Percentiles rank a stretch among this genome's conserved stretches.
These are phyloP conservation scores for Fusarium hainanense DNA, from an alignment of 2,329 filamentous ascomycete genomes.

Conservation along the genomic window DNA sequence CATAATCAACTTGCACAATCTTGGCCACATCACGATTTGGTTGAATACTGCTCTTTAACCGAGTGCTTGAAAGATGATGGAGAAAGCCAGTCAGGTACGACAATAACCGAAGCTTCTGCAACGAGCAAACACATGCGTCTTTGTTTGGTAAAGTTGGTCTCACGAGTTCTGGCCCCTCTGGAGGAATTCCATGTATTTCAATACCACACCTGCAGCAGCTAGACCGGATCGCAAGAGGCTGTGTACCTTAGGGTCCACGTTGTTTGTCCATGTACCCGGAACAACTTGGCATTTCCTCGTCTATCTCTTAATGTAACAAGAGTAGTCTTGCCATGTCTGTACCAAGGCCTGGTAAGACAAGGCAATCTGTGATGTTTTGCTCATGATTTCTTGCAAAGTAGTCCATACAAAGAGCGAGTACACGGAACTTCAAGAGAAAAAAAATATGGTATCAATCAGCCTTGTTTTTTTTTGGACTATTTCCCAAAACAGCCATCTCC, in stretches of 20 bases:
- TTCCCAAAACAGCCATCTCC: slow-evolving; percentile 17
- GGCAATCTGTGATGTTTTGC: background rate
- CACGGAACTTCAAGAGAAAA: background rate
- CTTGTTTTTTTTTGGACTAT: background rate
- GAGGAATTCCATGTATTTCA: slow-evolving; percentile 26
- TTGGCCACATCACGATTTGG: background rate
- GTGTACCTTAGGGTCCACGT: background rate
- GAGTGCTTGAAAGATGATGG: background rate
- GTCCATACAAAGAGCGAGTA: background rate
- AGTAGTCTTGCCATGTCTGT: background rate
- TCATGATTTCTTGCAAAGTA: background rate
- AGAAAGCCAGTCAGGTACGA: background rate
- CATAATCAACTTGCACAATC: background rate
- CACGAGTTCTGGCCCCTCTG: slow-evolving; percentile 28
- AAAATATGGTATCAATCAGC: background rate
- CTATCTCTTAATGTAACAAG: background rate
- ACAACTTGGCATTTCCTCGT: background rate
- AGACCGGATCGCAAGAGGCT: background rate
- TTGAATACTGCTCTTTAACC: background rate
- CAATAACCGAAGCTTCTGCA: background rate
- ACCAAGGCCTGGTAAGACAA: background rate
- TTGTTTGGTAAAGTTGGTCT: background rate
- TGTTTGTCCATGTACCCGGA: background rate
- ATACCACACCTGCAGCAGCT: slow-evolving; percentile 7
- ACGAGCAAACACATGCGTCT: background rate